A percentile compares a stretch with the other conserved stretches of the same genome.
Conservation (phyloP, 106 monocot genomes). For the Acorus gramineus region DNA sequence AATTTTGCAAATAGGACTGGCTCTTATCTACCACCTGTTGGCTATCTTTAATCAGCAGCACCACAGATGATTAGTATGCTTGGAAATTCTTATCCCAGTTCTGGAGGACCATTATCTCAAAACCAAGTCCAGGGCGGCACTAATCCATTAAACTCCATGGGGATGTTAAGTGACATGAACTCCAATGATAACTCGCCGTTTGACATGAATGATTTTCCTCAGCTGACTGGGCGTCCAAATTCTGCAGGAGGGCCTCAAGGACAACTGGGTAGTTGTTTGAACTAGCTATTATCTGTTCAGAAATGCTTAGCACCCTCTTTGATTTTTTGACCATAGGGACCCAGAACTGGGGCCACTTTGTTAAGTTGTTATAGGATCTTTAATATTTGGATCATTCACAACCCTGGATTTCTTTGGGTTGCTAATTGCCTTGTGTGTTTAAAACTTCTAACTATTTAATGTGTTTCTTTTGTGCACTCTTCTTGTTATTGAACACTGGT, state of each 20-base stretch:
- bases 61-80: slow-evolving; percentile 92
- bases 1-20: background rate
- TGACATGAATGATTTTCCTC: slow-evolving; percentile 97
- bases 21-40: background rate
- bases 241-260: slow-evolving; percentile 93
- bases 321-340: too few species aligned
- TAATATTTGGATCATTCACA: too few species aligned
- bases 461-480: too few species aligned
- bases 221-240: slow-evolving; percentile 81
- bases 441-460: too few species aligned
- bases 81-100: slow-evolving; percentile 73
- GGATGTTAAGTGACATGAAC: slow-evolving; percentile 77
- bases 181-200: slow-evolving; percentile 75
- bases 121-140: slow-evolving; percentile 66
- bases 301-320: too few species aligned
- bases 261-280: slow-evolving; percentile 49
- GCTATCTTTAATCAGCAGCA: slow-evolving; percentile 22
- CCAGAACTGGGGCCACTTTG: too few species aligned
- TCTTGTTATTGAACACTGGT: background rate
- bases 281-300: too few species aligned
- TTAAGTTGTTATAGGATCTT: too few species aligned
- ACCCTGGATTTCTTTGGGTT: too few species aligned
- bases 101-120: slow-evolving; percentile 73
- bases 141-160: slow-evolving; percentile 64
- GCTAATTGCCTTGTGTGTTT: too few species aligned